Evolutionary conservation across 139 green algal species (phyloP), one percentile per base, ranked within the genome.

Genomic region (Micractinium sp.): DNA sequence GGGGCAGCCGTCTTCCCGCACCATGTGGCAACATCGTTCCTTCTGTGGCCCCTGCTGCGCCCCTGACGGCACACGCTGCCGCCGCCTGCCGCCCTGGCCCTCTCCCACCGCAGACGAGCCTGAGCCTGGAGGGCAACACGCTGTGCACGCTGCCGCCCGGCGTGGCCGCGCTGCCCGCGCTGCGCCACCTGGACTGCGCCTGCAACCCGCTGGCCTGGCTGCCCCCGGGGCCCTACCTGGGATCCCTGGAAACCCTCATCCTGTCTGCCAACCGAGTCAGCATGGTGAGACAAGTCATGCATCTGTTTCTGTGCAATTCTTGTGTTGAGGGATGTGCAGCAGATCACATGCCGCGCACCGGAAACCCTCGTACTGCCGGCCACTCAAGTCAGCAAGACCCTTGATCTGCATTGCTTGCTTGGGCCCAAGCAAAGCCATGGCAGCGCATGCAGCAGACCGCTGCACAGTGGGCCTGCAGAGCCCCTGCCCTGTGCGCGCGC

Each of bases 141-240:
- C 85, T 89, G 71, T 61, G 69, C 69, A 39, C 53, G 33, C 7
- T 84, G 56, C 75, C 86, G 36, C 75, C 86, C 12, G 41, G 22
- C 15, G 29, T 89, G 56, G 38, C 35, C 9, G 39, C 86, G 53
- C 74, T 89, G 74, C 61, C 74, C 1, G 56, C 75, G 27, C 86
- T 89, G 86, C 60, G 60, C 60, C 71, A 85, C 71, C 76, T 89
- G 74, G 76, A 89, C 75, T 29, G 76, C 27, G 53, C 56, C 15
- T 61, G 35, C 75, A 89, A 89, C 86, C 20, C 53, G 47, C 85
- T 89, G 22, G 38, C 47, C 47, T 84, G 69, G 71, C 85, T 89
- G 73, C 85, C 85, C 13, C 85, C 73, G 0, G 85, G 85, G 19
- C 85, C 74, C 85, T 89, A 89, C 74, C 85, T 89, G 41, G 5